Base-by-base conservation (phyloP, 2,329 filamentous ascomycete genomes). In the Scytalidium lignicola region DNA sequence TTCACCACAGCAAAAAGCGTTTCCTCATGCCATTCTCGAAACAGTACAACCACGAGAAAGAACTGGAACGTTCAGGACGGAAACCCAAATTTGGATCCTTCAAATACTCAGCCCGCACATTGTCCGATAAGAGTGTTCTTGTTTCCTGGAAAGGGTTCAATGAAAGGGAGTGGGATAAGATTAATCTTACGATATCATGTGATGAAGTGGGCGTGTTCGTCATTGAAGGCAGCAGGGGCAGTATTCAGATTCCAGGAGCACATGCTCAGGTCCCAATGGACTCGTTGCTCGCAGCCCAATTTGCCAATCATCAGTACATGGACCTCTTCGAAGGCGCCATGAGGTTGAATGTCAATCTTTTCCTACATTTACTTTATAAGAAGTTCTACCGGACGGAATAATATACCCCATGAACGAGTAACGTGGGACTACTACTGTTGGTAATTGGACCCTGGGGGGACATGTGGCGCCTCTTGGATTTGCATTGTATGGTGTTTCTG, bases 1-100 rank as follows among this genome's bases (percentile, higher is more conserved):
- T 49, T 19, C 15, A 13, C 13, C 42, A 59, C 58, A 84, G 86
- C 54, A 95, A 95, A 73, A 95, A 95, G 68, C 82, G 87, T 47
- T 96, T 96, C 76, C 78, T 96, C 49, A 80, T 99, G 67, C 93
- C 93, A 13, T 99, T 99, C 67, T 96, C 92, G 20, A 95, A 95
- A 64, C 93, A 99, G 69, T 99, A 96, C 81, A 95, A 96, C 69
- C 93, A 99, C 70, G 90, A 97, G 72, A 86, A 90, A 57, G 93
- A 99, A 71, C 83, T 99, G 26, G 90, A 96, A 65, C 86, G 90
- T 51, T 86, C 87, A 7, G 93, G 93, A 22, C 89, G 92, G 44
- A 89, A 95, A 47, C 95, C 95, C 68, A 96, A 96, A 67, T 99
- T 99, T 65, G 93, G 95, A 55, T 95, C 88, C 32, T 99, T 87